Evolutionary conservation across 2,329 filamentous ascomycete species (phyloP), one percentile per base, ranked within the genome.

Genomic region (Pseudocercospora fuligena): DNA sequence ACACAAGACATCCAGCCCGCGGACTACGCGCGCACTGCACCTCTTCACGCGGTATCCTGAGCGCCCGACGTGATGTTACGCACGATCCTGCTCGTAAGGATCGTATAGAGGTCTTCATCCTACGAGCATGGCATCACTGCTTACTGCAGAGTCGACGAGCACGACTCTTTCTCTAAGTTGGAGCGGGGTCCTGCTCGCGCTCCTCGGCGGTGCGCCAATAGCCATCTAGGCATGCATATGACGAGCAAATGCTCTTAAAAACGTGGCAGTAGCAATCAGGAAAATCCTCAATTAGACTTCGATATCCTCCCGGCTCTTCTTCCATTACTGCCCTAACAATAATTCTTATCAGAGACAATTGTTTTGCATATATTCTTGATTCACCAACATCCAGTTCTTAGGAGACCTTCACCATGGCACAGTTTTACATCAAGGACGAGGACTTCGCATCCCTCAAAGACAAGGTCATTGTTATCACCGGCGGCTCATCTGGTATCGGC

Each of bases 401-500:
- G 7, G 19, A 43, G 16, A 25, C 12, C 11, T 56, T 14, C 23
- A 67, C 23, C 56, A 76, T 75, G 74, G 58, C 70, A 36, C 69
- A 73, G 59, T 72, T 76, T 60, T 68, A 19, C n/a, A 73, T 75
- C 59, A 49, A 69, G 51, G 68, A 71, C n/a, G 47, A 65, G 11
- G 70, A 74, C 60, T 69, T 72, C 29, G 43, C 65, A 2, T 65
- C 71, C 0, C 64, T 76, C 47, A 67, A 70, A 57, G 73, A 64
- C 51, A 69, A 72, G 31, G 66, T 73, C 25, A 68, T 72, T 8
- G 66, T 76, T 16, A 43, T 75, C 19, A 75, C 73, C 83, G 86
- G 87, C 58, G 85, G 85, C 64, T 86, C 85, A 0, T 87, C 86
- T 2, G 88, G 88, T 16, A 89, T 89, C 61, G 87, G 87, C 33